Percentiles rank a stretch among this genome's conserved stretches.
These are phyloP conservation scores for Pleodorina starrii DNA, from an alignment of 139 green algal species.

Conservation along the genomic window DNA sequence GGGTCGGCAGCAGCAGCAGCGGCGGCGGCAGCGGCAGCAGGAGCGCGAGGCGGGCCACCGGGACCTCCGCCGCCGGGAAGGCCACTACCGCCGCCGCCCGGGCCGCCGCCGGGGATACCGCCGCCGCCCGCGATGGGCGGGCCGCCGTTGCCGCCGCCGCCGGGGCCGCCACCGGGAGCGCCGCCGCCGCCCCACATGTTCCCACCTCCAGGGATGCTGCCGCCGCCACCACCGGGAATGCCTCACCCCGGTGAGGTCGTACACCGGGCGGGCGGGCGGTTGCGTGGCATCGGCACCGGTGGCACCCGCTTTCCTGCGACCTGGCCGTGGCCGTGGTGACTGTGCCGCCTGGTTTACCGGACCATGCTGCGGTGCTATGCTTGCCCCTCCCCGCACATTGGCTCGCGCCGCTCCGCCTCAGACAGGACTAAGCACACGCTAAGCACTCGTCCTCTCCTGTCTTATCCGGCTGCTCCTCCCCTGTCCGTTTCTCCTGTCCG, in stretches of 20 bases:
- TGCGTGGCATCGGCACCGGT: too few relatives aligned
- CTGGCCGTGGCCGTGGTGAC: too few relatives aligned
- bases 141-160: constrained; percentile 44
- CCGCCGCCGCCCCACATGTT: constrained; percentile 16
- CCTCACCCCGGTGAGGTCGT: background rate
- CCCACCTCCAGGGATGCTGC: constrained; percentile 21
- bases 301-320: too few relatives aligned
- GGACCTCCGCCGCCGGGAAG: background rate
- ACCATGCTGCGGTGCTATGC: too few relatives aligned
- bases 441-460: too few relatives aligned
- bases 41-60: background rate
- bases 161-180: constrained; percentile 47
- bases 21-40: constrained; percentile 27
- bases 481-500: too few relatives aligned
- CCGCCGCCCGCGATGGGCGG: constrained; percentile 22
- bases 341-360: too few relatives aligned
- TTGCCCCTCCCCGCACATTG: too few relatives aligned
- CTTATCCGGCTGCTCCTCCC: too few relatives aligned
- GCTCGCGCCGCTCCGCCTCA: too few relatives aligned
- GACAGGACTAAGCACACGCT: too few relatives aligned
- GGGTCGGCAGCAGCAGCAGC: background rate
- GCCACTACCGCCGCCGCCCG: constrained; percentile 47
- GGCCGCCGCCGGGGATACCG: constrained; percentile 46
- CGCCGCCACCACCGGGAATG: constrained; percentile 14
- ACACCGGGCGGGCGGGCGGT: too few relatives aligned